These are phyloP conservation scores for Malus asiatica DNA, from an alignment of 306 rosid species.

Conservation along the genomic window DNA sequence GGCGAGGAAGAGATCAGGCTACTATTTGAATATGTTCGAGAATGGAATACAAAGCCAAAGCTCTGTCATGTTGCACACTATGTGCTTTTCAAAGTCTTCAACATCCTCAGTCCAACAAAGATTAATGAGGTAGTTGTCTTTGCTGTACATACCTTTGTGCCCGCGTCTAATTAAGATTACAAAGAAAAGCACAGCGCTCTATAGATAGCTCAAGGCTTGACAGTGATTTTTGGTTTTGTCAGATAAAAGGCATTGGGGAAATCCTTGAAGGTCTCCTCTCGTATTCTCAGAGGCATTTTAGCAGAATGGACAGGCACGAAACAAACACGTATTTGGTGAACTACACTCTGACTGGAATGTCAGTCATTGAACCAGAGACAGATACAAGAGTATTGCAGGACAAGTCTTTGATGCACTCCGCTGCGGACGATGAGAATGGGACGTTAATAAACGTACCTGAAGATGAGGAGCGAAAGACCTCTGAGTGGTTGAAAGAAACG, in stretches of 20 bases:
- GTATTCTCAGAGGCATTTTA: constrained; percentile 79
- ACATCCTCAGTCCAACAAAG: constrained; percentile 63
- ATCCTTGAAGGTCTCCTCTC: constrained; percentile 78
- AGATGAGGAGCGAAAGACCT: constrained; percentile 22
- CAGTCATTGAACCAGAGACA: constrained; percentile 73
- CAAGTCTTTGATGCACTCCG: constrained; percentile 20
- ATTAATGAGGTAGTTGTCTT: constrained; percentile 47
- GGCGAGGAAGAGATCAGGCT: constrained; percentile 50
- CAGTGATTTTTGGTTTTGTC: constrained; percentile 9
- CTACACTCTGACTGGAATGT: constrained; percentile 71
- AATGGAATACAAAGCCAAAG: constrained; percentile 92
- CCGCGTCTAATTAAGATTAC: neutral
- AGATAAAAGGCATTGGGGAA: constrained; percentile 76
- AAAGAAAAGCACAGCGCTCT: neutral
- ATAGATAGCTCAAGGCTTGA: neutral
- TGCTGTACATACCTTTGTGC: neutral
- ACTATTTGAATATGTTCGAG: constrained; percentile 65
- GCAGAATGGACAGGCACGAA: constrained; percentile 84
- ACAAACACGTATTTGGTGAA: constrained; percentile 71
- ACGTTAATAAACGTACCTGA: constrained; percentile 4
- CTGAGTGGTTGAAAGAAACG: constrained; percentile 15
- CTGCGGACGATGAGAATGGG: constrained; percentile 17
- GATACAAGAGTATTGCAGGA: constrained; percentile 24
- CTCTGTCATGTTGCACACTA: constrained; percentile 80
- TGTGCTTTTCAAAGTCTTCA: constrained; percentile 69